These are phyloP conservation scores for Stagonosporopsis rhizophila DNA, from an alignment of 2,329 filamentous ascomycete species.

Conservation along the genomic window DNA sequence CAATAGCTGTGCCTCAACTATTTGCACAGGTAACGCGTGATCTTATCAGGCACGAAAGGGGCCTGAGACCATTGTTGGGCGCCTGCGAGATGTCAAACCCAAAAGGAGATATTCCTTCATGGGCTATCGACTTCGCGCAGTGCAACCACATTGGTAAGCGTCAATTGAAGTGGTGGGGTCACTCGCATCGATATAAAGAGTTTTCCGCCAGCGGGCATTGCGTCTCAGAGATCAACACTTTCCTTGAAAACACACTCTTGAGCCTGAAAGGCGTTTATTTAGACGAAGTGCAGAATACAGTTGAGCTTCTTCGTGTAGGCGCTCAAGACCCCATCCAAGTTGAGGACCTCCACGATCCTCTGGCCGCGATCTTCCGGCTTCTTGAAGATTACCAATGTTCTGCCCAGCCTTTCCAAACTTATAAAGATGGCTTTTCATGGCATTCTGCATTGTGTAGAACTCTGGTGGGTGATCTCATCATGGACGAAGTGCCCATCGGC, in stretches of 20 bases:
- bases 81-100: slow-evolving; percentile 22
- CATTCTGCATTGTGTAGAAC: slow-evolving; percentile 16
- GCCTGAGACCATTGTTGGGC: slow-evolving; percentile 21
- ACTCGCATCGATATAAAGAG: slow-evolving; percentile 24
- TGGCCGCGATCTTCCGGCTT: background rate
- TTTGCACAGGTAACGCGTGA: slow-evolving; percentile 24
- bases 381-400: background rate
- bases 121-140: slow-evolving; percentile 29
- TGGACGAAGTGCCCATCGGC: slow-evolving; percentile 20
- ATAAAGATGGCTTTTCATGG: slow-evolving; percentile 12
- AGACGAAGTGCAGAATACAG: slow-evolving; percentile 11
- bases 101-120: slow-evolving; percentile 15
- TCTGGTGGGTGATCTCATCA: slow-evolving; percentile 20
- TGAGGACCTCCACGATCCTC: background rate
- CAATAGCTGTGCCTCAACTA: background rate
- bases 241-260: background rate
- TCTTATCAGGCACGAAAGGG: slow-evolving; percentile 17
- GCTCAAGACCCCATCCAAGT: background rate
- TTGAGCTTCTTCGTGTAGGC: background rate
- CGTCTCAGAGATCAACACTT: background rate
- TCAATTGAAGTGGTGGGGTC: slow-evolving; percentile 30
- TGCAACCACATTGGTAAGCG: slow-evolving; percentile 22
- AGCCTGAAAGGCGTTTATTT: slow-evolving; percentile 5
- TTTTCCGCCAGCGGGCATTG: slow-evolving; percentile 14
- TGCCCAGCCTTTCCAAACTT: accelerated